These are phyloP conservation scores for Xylariales sp. DNA, from an alignment of 2,329 filamentous ascomycete genomes.

Conservation along the genomic window DNA sequence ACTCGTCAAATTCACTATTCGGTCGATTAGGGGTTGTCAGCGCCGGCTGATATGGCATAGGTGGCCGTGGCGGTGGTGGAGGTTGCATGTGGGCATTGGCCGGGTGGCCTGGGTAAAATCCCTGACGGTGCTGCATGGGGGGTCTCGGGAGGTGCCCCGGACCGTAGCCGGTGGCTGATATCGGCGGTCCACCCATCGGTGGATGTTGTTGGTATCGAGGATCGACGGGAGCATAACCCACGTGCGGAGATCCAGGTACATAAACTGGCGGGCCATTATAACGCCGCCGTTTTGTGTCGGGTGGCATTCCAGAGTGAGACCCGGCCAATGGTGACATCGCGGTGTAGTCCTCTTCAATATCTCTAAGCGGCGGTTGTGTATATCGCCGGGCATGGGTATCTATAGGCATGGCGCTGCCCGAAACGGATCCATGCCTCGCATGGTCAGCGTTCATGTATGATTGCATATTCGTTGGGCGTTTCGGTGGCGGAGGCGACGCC, in stretches of 20 bases:
- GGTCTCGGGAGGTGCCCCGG: constrained; percentile 46
- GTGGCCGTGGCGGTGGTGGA: constrained; percentile 66
- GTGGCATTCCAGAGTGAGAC: constrained; percentile 36
- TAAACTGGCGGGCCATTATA: constrained; percentile 48
- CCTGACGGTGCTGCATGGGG: constrained; percentile 39
- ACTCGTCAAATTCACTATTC: constrained; percentile 65
- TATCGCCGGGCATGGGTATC: constrained; percentile 73
- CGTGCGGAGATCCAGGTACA: constrained; percentile 56
- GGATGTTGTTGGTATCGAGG: constrained; percentile 50
- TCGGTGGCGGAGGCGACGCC: constrained; percentile 49
- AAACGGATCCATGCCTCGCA: constrained; percentile 47
- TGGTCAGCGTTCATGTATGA: constrained; percentile 46
- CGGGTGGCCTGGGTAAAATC: constrained; percentile 30
- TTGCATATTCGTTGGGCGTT: constrained; percentile 40
- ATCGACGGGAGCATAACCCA: constrained; percentile 47
- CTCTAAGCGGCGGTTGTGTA: constrained; percentile 57
- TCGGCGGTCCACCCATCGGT: constrained; percentile 42
- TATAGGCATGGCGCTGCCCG: constrained; percentile 52
- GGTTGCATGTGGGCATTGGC: constrained; percentile 61
- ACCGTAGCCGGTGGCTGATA: constrained; percentile 47
- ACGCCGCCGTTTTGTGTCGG: constrained; percentile 51
- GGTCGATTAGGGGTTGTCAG: constrained; percentile 49
- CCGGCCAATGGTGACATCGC: constrained; percentile 49
- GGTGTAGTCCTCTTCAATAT: constrained; percentile 54
- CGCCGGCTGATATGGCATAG: constrained; percentile 49